Evolutionary conservation across 495 filamentous ascomycete genomes (phyloP).

Genomic region (Penicillium argentinense): DNA sequence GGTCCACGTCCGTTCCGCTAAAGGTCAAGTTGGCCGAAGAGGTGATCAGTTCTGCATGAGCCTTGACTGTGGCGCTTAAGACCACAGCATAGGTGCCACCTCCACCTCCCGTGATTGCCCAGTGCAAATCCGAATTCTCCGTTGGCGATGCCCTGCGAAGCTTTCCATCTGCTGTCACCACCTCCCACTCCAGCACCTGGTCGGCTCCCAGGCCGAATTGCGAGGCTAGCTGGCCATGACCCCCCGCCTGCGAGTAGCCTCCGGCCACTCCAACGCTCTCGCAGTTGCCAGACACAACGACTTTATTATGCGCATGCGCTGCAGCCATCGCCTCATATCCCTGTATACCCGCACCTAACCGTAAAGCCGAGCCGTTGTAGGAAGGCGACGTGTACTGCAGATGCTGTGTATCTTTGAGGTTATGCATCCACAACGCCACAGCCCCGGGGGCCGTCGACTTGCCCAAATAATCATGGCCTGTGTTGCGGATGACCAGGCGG

Average conservation of each 20-base stretch:
- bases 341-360: slow-evolving; percentile 53
- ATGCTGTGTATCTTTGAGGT: slow-evolving; percentile 46
- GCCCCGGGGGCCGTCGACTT: slow-evolving; percentile 56
- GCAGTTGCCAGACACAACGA: slow-evolving; percentile 32
- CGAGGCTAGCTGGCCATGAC: slow-evolving; percentile 52
- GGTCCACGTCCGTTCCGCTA: no score
- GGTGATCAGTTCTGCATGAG: no score
- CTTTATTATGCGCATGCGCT: slow-evolving; percentile 26
- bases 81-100: no score
- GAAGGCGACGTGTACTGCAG: slow-evolving; percentile 28
- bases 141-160: no score
- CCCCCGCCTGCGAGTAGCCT: slow-evolving; percentile 60
- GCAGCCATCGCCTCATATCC: slow-evolving; percentile 45
- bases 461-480: slow-evolving; percentile 55
- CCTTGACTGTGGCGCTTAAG: no score
- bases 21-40: no score
- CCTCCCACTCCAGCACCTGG: no score
- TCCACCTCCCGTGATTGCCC: no score
- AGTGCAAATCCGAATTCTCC: no score
- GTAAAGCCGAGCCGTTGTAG: slow-evolving; percentile 51
- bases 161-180: no score
- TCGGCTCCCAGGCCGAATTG: no score
- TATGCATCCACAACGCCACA: slow-evolving; percentile 54
- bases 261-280: slow-evolving; percentile 41
- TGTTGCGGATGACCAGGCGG: slow-evolving; percentile 64